Conservation (phyloP, 495 filamentous ascomycete species). For the Xylaria venustula region DNA sequence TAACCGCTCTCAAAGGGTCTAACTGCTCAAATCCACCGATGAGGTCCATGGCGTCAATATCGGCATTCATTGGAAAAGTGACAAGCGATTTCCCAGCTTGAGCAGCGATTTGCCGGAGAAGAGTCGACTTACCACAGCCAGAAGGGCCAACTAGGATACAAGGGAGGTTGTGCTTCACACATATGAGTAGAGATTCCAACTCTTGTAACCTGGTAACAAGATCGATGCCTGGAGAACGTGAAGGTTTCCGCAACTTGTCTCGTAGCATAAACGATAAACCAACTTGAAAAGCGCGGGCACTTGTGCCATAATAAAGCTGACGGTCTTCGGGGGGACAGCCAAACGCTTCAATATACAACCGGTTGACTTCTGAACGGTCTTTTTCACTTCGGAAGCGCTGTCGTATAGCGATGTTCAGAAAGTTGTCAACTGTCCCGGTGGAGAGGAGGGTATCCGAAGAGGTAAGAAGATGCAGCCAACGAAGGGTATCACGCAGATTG, state of each 20-base stretch:
- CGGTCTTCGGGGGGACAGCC: conserved; percentile 43
- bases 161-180: conserved; percentile 81
- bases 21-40: conserved; percentile 96
- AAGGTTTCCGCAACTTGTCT: conserved; percentile 55
- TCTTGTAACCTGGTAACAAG: conserved; percentile 60
- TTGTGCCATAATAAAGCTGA: conserved; percentile 62
- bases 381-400: conserved; percentile 76
- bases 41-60: conserved; percentile 94
- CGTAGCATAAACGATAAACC: conserved; percentile 70
- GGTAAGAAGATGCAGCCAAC: conserved; percentile 78
- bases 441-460: conserved; percentile 55
- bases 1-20: conserved; percentile 68
- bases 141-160: conserved; percentile 84
- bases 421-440: conserved; percentile 58
- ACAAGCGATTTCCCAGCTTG: conserved; percentile 68
- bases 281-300: conserved; percentile 60
- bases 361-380: conserved; percentile 63
- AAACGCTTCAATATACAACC: conserved; percentile 55
- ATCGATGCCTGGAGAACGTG: conserved; percentile 54
- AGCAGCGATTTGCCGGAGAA: conserved; percentile 77
- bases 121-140: conserved; percentile 79
- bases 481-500: conserved; percentile 86
- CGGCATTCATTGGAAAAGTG: conserved; percentile 81
- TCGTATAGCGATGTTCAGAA: conserved; percentile 78
- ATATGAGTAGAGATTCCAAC: conserved; percentile 83